These are phyloP conservation scores for Thyridium curvatum DNA, from an alignment of 2,329 filamentous ascomycete species.

Conservation along the genomic window DNA sequence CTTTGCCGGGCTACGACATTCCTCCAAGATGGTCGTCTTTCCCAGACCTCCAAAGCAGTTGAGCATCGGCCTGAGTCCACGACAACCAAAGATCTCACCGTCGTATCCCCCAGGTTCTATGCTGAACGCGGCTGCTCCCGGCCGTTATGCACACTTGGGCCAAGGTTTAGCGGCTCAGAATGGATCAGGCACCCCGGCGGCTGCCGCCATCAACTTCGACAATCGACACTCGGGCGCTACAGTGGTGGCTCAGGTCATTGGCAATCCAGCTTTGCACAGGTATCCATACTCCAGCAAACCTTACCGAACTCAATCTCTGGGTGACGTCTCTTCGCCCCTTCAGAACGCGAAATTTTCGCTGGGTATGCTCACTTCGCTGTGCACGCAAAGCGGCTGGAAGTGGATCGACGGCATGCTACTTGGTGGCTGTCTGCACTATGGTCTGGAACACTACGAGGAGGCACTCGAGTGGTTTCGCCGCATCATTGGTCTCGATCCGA, in stretches of 20 bases:
- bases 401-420: conserved; percentile 94
- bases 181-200: too few relatives aligned
- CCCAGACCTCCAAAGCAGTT: conserved; percentile 41
- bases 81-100: conserved; percentile 1
- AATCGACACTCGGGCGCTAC: too few relatives aligned
- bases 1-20: conserved; percentile 26
- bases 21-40: conserved; percentile 47
- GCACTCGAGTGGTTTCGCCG: conserved; percentile 69
- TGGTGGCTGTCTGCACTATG: conserved; percentile 87
- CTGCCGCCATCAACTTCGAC: too few relatives aligned
- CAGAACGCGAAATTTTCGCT: conserved; percentile 60
- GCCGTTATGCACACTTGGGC: too few relatives aligned
- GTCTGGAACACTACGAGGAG: conserved; percentile 75
- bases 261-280: conserved; percentile 6
- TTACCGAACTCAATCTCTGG: conserved; percentile 5
- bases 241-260: conserved; percentile 8
- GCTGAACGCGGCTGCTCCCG: too few relatives aligned
- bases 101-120: too few relatives aligned
- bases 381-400: conserved; percentile 73
- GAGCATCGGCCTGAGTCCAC: conserved; percentile 6
- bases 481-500: conserved; percentile 51
- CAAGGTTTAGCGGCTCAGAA: too few relatives aligned
- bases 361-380: conserved; percentile 66
- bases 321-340: conserved; percentile 29
- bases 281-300: conserved; percentile 7